Percentiles rank a stretch among this genome's conserved stretches.
phyloP scores from a whole-genome alignment of 305 asterid genomes.

The Fraxinus albicans region DNA sequence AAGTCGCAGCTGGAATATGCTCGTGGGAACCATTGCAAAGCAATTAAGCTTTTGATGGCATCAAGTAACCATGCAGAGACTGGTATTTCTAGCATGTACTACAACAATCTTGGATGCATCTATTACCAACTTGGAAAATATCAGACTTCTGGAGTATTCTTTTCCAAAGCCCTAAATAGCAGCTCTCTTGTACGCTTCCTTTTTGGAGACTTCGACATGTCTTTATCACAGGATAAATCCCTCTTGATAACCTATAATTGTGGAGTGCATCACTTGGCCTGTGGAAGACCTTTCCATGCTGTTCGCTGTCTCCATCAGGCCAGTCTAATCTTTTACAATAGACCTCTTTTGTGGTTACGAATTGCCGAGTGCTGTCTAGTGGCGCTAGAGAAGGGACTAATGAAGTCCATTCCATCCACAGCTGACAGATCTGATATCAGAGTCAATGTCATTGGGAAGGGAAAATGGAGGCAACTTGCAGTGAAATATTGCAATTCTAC shows the following conservation, averaged over 20 bases:
- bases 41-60: constrained; percentile 86
- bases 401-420: constrained; percentile 27
- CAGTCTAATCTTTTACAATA: constrained; percentile 32
- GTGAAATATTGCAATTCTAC: constrained; percentile 30
- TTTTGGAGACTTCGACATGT: no score
- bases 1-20: constrained; percentile 95
- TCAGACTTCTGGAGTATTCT: constrained; percentile 68
- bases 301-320: constrained; percentile 43
- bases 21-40: constrained; percentile 78
- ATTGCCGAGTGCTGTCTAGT: constrained; percentile 52
- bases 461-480: constrained; percentile 52
- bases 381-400: constrained; percentile 48
- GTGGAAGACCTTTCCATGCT: constrained; percentile 49
- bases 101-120: constrained; percentile 94
- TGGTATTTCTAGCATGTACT: constrained; percentile 74
- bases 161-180: constrained; percentile 63
- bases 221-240: constrained; percentile 46
- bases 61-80: constrained; percentile 55
- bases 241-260: constrained; percentile 39
- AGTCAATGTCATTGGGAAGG: constrained; percentile 49
- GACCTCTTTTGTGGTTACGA: constrained; percentile 50
- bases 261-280: constrained; percentile 43
- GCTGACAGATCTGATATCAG: constrained; percentile 35
- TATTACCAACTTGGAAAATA: constrained; percentile 72
- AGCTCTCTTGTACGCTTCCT: no score